A percentile compares a stretch with the other conserved stretches of the same genome.
These are phyloP conservation scores for Silene vulgaris DNA, from an alignment of 179 eudicot genomes.

Conservation along the genomic window DNA sequence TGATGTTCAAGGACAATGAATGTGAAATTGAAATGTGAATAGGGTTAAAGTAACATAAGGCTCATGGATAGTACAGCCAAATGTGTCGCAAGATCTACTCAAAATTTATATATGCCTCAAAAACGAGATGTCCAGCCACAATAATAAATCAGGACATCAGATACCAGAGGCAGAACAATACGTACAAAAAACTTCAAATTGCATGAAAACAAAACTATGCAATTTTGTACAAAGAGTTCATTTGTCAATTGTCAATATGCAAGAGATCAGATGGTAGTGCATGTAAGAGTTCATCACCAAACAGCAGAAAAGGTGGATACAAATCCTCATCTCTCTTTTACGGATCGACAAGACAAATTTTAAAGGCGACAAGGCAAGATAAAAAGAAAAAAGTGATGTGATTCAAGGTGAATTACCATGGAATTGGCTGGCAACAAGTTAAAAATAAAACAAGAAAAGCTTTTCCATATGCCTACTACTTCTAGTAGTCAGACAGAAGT, in stretches of 20 bases:
- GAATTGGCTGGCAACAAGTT: too few relatives aligned
- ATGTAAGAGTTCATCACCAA: conserved; percentile 43
- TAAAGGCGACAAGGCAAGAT: too few relatives aligned
- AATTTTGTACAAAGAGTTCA: too few relatives aligned
- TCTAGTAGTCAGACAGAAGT: too few relatives aligned
- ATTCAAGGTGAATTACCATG: too few relatives aligned
- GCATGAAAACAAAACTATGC: too few relatives aligned
- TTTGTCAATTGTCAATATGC: too few relatives aligned
- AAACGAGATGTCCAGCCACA: conserved; percentile 45
- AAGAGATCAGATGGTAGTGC: conserved; percentile 70
- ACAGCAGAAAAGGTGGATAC: conserved; percentile 39
- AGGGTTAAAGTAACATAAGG: conserved; percentile 49
- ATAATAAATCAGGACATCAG: conserved; percentile 37
- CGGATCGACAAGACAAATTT: too few relatives aligned
- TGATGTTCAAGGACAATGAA: background rate
- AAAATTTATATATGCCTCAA: conserved; percentile 29
- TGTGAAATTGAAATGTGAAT: conserved; percentile 23
- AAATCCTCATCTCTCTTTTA: conserved; percentile 32
- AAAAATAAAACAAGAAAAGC: too few relatives aligned
- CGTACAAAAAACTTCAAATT: too few relatives aligned
- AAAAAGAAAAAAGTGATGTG: too few relatives aligned
- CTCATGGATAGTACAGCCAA: conserved; percentile 29
- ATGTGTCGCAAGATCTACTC: conserved; percentile 53
- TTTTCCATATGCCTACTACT: too few relatives aligned
- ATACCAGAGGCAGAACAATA: conserved; percentile 40